Evolutionary conservation across 306 rosid genomes (phyloP), one percentile per base, ranked within the genome.

Genomic region (Canavalia gladiata): DNA sequence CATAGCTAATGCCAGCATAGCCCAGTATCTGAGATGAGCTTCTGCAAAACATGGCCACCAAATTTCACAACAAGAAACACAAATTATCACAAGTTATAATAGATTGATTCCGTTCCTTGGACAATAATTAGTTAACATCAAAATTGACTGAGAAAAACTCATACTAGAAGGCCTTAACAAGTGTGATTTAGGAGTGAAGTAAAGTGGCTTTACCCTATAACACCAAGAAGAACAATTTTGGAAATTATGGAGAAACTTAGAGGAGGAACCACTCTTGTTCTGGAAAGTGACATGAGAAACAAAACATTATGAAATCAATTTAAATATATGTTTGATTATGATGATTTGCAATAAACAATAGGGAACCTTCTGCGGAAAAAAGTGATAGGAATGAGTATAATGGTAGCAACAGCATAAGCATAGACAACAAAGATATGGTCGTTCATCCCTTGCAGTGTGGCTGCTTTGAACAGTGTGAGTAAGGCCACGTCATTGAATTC

Each of bases 401-500:
- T 52, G 59, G 97, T 93, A 4, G 94, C 94, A 82, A 94, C 46
- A 63, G 90, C 89, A 83, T 92, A 94, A 82, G 97, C 90, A 75
- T 91, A 94, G 34, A 89, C 97, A 60, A 94, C 84, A 84, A 94
- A 94, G 77, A 94, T 97, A 82, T 87, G 92, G 84, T 87, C 83
- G 75, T 94, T 92, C 97, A 94, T 88, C 6, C 98, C 98, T 43
- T 67, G 30, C 1, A 70, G 29, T 11, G 98, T 90, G 34, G 98
- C 98, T 35, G 94, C 95, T 88, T 94, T 94, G 89, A 91, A 94
- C 34, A 94, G 92, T 5, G 98, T 94, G 77, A 90, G 88, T 68
- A 88, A 62, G 0, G 86, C 95, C 28, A 89, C 92, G 88, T 94
- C 92, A 55, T 18, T 79, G 74, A 79, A 85, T 80, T 94, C 98